These are phyloP conservation scores for Mimosa pudica DNA, from an alignment of 306 rosid species.

Conservation along the genomic window DNA sequence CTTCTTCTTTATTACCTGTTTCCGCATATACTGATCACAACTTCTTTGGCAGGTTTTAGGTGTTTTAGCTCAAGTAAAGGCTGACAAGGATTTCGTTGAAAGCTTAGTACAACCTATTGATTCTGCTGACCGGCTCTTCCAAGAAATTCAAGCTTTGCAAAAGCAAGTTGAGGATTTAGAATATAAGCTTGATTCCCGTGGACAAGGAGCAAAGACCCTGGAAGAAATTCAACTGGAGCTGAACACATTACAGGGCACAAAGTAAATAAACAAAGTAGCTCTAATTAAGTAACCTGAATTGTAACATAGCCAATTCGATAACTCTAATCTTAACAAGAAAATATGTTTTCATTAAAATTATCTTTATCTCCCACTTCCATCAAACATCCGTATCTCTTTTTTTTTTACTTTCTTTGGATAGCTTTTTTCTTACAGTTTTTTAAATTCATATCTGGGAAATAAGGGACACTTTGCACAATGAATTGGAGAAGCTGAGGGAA, in stretches of 20 bases:
- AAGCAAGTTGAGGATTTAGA: conserved; percentile 74
- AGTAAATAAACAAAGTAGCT: conserved; percentile 45
- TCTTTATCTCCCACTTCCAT: conserved; percentile 24
- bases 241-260: conserved; percentile 60
- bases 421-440: background rate
- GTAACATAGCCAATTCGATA: conserved; percentile 26
- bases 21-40: background rate
- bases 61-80: conserved; percentile 80
- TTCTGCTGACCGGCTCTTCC: conserved; percentile 64
- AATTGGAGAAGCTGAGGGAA: conserved; percentile 64
- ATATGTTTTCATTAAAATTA: conserved; percentile 14
- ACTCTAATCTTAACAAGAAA: conserved; percentile 8
- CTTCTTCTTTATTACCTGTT: background rate
- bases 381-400: conserved; percentile 12
- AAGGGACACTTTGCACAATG: conserved; percentile 74
- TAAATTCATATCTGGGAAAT: conserved; percentile 35
- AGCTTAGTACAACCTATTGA: conserved; percentile 75
- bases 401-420: conserved; percentile 8
- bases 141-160: conserved; percentile 65
- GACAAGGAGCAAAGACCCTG: conserved; percentile 65
- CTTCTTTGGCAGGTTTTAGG: conserved; percentile 61
- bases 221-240: conserved; percentile 81
- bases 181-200: conserved; percentile 64
- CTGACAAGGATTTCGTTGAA: conserved; percentile 73
- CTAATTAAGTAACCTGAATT: background rate